Evolutionary conservation across 208 protist species (phyloP).

Genomic region (Herpetomonas tarakana): DNA sequence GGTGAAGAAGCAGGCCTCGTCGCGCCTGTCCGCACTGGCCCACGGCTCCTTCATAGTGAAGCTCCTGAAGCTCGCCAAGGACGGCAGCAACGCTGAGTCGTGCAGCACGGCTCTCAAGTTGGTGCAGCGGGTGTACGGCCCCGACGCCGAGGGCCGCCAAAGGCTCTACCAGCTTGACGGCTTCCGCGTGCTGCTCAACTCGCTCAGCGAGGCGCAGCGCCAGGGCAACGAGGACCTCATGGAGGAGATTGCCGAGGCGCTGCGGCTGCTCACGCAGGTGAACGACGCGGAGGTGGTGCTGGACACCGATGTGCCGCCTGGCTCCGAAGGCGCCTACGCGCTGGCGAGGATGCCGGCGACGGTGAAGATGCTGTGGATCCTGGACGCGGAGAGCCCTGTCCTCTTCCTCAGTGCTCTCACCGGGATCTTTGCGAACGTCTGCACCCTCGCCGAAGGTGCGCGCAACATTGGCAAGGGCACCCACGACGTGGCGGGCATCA

Average conservation of each 20-base stretch:
- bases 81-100: slow-evolving; percentile 57
- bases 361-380: slow-evolving; percentile 86
- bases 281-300: slow-evolving; percentile 73
- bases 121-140: slow-evolving; percentile 53
- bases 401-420: slow-evolving; percentile 74
- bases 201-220: slow-evolving; percentile 78
- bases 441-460: slow-evolving; percentile 56
- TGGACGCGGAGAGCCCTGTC: slow-evolving; percentile 71
- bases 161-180: slow-evolving; percentile 45
- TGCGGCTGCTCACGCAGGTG: slow-evolving; percentile 61
- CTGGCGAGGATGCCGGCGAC: slow-evolving; percentile 73
- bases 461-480: slow-evolving; percentile 55
- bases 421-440: slow-evolving; percentile 81
- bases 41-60: slow-evolving; percentile 44
- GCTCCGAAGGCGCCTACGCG: slow-evolving; percentile 60
- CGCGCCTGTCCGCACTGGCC: slow-evolving; percentile 46
- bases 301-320: slow-evolving; percentile 62
- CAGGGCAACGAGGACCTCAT: slow-evolving; percentile 68
- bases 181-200: slow-evolving; percentile 52
- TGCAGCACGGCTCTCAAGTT: slow-evolving; percentile 48
- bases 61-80: slow-evolving; percentile 54
- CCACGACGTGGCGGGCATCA: slow-evolving; percentile 72
- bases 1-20: slow-evolving; percentile 40
- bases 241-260: slow-evolving; percentile 62
- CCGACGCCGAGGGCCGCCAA: slow-evolving; percentile 49